Percentiles rank a stretch among this genome's conserved stretches.
Conservation (phyloP, 2,329 filamentous ascomycete genomes). For the Epichloe typhina region DNA sequence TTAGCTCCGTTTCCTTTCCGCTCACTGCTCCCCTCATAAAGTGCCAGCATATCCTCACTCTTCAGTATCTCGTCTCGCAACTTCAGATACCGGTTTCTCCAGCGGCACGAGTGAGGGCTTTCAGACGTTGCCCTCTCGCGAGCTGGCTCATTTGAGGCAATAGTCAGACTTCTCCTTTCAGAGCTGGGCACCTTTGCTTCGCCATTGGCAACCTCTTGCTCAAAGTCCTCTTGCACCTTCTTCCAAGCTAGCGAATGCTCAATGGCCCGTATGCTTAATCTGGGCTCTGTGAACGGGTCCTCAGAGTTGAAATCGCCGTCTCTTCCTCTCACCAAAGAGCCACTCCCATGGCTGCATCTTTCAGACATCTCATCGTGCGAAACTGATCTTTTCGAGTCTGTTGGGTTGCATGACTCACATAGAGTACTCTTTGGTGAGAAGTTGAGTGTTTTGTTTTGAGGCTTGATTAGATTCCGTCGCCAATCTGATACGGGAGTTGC, state of each 20-base stretch:
- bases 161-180: background rate
- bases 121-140: background rate
- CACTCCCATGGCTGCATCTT: conserved; percentile 2
- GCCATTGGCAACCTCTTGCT: conserved; percentile 3
- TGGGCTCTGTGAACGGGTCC: conserved; percentile 7
- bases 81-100: conserved; percentile 28
- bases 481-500: conserved; percentile 7
- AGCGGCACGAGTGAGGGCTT: conserved; percentile 25
- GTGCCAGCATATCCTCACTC: conserved; percentile 26
- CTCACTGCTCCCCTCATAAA: conserved; percentile 7
- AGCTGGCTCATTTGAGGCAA: background rate
- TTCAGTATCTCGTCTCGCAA: conserved; percentile 28
- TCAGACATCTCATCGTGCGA: background rate
- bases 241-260: conserved; percentile 16
- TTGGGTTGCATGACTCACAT: conserved; percentile 8
- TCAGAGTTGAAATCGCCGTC: conserved; percentile 1
- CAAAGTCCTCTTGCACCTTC: conserved; percentile 10
- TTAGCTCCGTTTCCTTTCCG: conserved; percentile 4
- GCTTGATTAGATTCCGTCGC: conserved; percentile 4
- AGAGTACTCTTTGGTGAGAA: background rate
- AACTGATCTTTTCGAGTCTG: background rate
- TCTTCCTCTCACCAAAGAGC: background rate
- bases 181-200: background rate
- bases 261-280: conserved; percentile 15
- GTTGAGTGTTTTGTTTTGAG: background rate